A percentile compares a stretch with the other conserved stretches of the same genome.
These are phyloP conservation scores for Dipteronia sinensis DNA, from an alignment of 345 rosid species.

Conservation along the genomic window DNA sequence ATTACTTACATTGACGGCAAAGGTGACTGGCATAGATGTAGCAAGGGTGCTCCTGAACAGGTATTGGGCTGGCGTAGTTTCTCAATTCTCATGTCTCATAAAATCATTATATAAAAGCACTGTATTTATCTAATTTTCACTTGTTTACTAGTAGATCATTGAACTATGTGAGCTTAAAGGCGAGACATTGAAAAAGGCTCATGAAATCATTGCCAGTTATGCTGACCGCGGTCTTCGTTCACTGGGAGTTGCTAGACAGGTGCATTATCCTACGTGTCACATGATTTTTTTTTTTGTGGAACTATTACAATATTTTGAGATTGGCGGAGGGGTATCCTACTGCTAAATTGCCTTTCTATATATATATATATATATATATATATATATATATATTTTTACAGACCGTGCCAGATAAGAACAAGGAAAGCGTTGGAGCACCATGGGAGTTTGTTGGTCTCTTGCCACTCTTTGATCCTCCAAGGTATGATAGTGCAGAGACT, in stretches of 20 bases:
- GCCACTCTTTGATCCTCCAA: conserved; percentile 93
- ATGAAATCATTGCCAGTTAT: conserved; percentile 56
- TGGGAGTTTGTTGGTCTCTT: conserved; percentile 95
- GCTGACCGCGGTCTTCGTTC: conserved; percentile 93
- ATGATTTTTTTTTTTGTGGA: too few species aligned
- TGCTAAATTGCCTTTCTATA: neutral
- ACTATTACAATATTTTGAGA: too few species aligned
- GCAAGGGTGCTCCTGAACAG: conserved; percentile 98
- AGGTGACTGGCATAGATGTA: conserved; percentile 78
- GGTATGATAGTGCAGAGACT: conserved; percentile 86
- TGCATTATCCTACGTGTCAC: conserved; percentile 23
- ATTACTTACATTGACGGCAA: conserved; percentile 70
- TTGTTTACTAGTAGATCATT: conserved; percentile 51
- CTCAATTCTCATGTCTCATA: neutral
- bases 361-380: too few species aligned
- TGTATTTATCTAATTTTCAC: neutral
- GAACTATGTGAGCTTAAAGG: conserved; percentile 73
- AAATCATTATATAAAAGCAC: neutral
- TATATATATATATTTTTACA: conserved; percentile 20
- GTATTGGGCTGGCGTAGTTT: conserved; percentile 25
- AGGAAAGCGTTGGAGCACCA: conserved; percentile 69
- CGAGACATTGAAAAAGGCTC: conserved; percentile 51
- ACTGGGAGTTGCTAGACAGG: conserved; percentile 74
- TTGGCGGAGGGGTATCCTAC: too few species aligned
- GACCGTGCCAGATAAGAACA: conserved; percentile 69